Conservation (phyloP, 768 basidiomycete species). For the Chalciporus sphaerocephalus region DNA sequence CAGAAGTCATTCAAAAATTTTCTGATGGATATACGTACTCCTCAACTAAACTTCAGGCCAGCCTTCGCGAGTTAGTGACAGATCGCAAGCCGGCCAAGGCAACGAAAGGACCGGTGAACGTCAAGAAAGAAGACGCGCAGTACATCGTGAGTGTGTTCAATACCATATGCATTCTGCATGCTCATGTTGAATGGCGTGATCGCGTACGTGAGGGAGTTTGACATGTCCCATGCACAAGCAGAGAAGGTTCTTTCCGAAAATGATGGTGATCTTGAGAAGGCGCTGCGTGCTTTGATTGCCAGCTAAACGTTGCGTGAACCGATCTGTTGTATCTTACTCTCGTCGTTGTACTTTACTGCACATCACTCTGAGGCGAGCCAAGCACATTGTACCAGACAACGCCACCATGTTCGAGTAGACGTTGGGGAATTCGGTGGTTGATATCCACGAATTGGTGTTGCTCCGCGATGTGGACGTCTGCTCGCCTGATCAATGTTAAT, state of each 20-base stretch:
- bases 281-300: slow-evolving; percentile 25
- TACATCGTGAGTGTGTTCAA: slow-evolving; percentile 20
- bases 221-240: slow-evolving; percentile 26
- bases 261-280: slow-evolving; percentile 26
- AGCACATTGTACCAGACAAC: too few relatives aligned
- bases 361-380: background rate
- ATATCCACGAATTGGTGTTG: background rate
- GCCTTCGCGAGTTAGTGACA: slow-evolving; percentile 46
- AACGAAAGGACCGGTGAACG: slow-evolving; percentile 16
- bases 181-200: background rate
- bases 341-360: slow-evolving; percentile 1
- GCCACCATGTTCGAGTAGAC: background rate
- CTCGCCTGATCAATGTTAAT: background rate
- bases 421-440: background rate
- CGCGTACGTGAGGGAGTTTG: slow-evolving; percentile 27
- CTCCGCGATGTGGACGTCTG: background rate
- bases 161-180: background rate
- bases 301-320: slow-evolving; percentile 12
- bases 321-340: background rate
- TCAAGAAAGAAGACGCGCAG: slow-evolving; percentile 30
- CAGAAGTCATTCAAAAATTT: slow-evolving; percentile 28
- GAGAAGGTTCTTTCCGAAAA: slow-evolving; percentile 30
- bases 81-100: slow-evolving; percentile 55
- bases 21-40: slow-evolving; percentile 45
- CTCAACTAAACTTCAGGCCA: slow-evolving; percentile 31